Evolutionary conservation across 345 rosid species (phyloP), one percentile per base, ranked within the genome.

Genomic region (Salix suchowensis): DNA sequence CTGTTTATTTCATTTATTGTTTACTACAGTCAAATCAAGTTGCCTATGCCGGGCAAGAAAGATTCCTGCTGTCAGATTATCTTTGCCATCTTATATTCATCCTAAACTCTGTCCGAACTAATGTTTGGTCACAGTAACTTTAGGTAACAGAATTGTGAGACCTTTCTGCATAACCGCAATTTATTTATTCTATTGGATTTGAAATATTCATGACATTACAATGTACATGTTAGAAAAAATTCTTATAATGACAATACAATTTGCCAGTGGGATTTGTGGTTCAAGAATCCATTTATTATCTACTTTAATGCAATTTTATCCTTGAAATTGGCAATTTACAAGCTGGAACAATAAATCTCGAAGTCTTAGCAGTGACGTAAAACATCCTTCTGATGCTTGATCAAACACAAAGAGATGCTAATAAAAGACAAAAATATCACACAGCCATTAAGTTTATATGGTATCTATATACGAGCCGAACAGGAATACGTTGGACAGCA

Each of bases 31-130:
- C 88, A 84, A 79, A 76, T 84, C 58, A 87, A 85, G 86, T 77
- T 88, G 78, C 89, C 91, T 6, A 84, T 87, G 83, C 81, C 72
- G 1, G 82, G 81, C 75, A 87, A 74, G 82, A 86, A 86, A 78
- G 75, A 72, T 76, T 76, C 67, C 75, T 18, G 44, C 74, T 36
- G 73, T 62, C 32, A 73, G 68, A 26, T 65, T 72, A 76, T 77
- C 85, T 55, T 81, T 88, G 77, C 84, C 91, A 64, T 78, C 86
- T 46, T 86, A 74, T 76, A 12, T 78, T 54, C 70, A 83, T 75
- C 79, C 78, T 24, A 88, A 85, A 78, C 83, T 58, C 37, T 72
- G 82, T 32, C 85, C 85, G 6, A 78, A 72, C 65, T 87, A 80
- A 79, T 71, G 2, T 19, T 11, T 70, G 15, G 28, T 30, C 10